Base-by-base conservation (phyloP, 176 grass and related monocot species). In the Hordeum vulgare region DNA sequence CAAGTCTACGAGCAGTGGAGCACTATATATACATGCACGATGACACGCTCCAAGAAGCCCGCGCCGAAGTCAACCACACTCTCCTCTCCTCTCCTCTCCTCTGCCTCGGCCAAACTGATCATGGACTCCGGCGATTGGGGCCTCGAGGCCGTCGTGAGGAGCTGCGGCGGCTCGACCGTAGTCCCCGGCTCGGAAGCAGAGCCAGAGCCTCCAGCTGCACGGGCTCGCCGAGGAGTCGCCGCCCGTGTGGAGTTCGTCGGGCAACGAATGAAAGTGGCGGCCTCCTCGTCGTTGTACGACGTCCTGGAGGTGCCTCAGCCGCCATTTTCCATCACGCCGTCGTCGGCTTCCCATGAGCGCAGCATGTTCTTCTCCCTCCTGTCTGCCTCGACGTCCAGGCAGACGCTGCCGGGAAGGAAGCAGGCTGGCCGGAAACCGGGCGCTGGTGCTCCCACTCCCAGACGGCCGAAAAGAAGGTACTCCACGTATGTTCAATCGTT, bases 81-180 rank as follows among this genome's bases (percentile, higher is more conserved):
- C 13, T 6, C 45, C 14, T 49, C 45, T 17, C 36, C 36, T 7
- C 36, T n/a, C n/a, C n/a, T n/a, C n/a, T n/a, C 45, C 4, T 49
- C 45, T 49, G 14, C 45, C 45, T 49, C 45, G 4, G 17, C 45
- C 45, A 49, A 49, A 49, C 74, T 29, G 8, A 54, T 51, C 65
- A 91, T 92, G 92, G 90, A 92, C 29, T 84, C 60, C 35, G 83
- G 87, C 73, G 87, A 97, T 76, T 97, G 94, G 94, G 94, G 94
- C 83, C 80, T 98, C 11, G 72, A 84, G 25, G 96, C 96, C 2
- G 76, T 98, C 8, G 96, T 98, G 8, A 91, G 96, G 66, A 90
- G 96, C 51, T 98, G 90, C 66, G 34, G 34, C 73, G 66, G 78
- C 49, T 80, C 86, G 57, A 66, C 74, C 23, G 12, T 2, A 11